A percentile compares a stretch with the other conserved stretches of the same genome.
Evolutionary conservation across 2,329 filamentous ascomycete genomes (phyloP).

Genomic region (Claviceps fusiformis): DNA sequence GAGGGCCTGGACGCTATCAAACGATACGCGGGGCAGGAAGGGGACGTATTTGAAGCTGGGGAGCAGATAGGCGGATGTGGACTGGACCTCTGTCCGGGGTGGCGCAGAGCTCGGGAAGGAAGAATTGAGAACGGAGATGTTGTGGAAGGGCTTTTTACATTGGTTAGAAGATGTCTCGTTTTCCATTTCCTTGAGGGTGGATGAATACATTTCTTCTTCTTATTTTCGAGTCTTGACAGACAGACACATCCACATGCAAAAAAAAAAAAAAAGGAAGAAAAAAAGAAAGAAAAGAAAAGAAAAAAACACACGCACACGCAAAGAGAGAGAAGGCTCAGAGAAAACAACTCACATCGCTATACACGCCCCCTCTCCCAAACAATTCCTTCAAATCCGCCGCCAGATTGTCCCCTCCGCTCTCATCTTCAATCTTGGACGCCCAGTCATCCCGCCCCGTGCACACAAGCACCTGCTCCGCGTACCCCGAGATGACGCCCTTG

Average conservation of each 20-base stretch:
- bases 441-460: conserved; percentile 73
- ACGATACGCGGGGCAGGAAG: conserved; percentile 49
- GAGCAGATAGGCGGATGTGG: conserved; percentile 59
- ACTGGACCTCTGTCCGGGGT: conserved; percentile 30
- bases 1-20: conserved; percentile 40
- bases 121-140: conserved; percentile 61
- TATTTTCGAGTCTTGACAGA: not conserved
- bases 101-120: conserved; percentile 53
- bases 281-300: too few relatives aligned
- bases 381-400: conserved; percentile 60
- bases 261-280: too few relatives aligned
- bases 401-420: conserved; percentile 52
- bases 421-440: conserved; percentile 73
- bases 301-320: too few relatives aligned
- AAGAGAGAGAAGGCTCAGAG: not conserved
- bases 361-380: conserved; percentile 51
- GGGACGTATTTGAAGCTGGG: conserved; percentile 74
- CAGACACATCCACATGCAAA: not conserved
- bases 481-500: conserved; percentile 63
- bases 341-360: conserved; percentile 46
- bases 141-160: conserved; percentile 61
- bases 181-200: not conserved
- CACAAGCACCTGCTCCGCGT: conserved; percentile 71
- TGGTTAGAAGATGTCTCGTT: not conserved
- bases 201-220: too few relatives aligned